These are phyloP conservation scores for Sporothrix pallida DNA, from an alignment of 2,329 filamentous ascomycete genomes.

Conservation along the genomic window DNA sequence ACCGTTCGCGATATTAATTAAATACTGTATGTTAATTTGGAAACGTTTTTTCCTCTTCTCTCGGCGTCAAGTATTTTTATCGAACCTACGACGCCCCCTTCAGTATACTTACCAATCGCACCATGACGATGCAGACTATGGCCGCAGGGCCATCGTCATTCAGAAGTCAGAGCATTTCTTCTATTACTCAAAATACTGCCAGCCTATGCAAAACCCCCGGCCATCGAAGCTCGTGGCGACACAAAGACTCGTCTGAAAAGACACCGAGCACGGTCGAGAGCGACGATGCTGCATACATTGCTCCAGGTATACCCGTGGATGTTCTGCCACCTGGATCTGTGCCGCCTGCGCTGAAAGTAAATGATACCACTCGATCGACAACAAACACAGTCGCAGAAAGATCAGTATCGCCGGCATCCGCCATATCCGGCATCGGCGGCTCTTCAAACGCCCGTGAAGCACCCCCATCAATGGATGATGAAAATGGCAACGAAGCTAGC, in stretches of 20 bases:
- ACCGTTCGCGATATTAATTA: neutral
- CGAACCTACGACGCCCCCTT: neutral
- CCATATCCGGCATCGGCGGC: neutral
- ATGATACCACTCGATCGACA: no score
- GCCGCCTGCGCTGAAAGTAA: neutral
- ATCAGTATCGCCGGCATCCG: neutral
- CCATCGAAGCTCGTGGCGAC: constrained; percentile 32
- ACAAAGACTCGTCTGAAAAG: constrained; percentile 38
- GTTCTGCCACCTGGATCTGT: neutral
- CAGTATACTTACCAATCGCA: neutral
- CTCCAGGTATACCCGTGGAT: constrained; percentile 26
- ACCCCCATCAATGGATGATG: neutral
- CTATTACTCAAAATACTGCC: neutral
- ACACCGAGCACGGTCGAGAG: constrained; percentile 35
- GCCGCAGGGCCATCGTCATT: neutral
- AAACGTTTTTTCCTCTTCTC: neutral
- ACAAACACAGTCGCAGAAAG: neutral
- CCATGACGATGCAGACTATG: neutral
- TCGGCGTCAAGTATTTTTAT: neutral
- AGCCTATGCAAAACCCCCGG: neutral
- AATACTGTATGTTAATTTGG: no score
- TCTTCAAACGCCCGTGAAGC: neutral
- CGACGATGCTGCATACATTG: constrained; percentile 34
- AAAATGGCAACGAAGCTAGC: neutral
- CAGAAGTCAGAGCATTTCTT: no score